Evolutionary conservation across 129 eudicot species (phyloP), one percentile per base, ranked within the genome.

Genomic region (Flaveria ramosissima): DNA sequence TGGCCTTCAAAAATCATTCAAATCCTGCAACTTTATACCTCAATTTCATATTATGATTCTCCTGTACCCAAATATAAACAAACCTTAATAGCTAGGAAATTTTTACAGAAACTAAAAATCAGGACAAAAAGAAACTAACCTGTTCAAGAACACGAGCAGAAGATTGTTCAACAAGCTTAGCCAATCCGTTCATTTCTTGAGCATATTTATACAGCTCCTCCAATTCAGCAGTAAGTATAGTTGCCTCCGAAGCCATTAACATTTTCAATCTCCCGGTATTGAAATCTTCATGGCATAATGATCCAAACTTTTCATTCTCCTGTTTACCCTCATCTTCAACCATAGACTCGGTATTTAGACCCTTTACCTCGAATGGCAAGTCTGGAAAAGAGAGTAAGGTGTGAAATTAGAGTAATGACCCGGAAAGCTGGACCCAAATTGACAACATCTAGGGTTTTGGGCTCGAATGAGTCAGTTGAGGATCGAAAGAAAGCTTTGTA

Each of bases 141-240:
- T 87, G 93, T 77, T 91, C 92, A 41, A 87, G 84, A 77, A 94
- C 93, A 83, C 77, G 84, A 64, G 89, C 89, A n/a, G 92, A 86
- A 4, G 91, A 84, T 43, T 77, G 77, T 78, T 95, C 99, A 70
- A 91, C 97, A 72, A 79, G 70, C 84, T 80, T 85, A 16, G 92
- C 85, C 85, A 95, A 71, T 0, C 77, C 75, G 32, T 89, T 82
- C 19, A 95, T 83, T 81, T 95, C 48, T 72, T 83, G 11, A 95
- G 84, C 99, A 95, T 95, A 53, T 83, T 76, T 85, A 85, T 94
- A 94, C 90, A 94, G 83, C 71, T 83, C 89, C 86, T 94, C 99
- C 48, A 91, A 62, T 59, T 88, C 92, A 5, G 73, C 78, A 2
- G 89, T 85, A n/a, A n/a, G 72, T 89, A 94, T 65, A 1, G 88